Evolutionary conservation across 306 rosid species (phyloP), one percentile per base, ranked within the genome.

Genomic region (Malus sieversii): DNA sequence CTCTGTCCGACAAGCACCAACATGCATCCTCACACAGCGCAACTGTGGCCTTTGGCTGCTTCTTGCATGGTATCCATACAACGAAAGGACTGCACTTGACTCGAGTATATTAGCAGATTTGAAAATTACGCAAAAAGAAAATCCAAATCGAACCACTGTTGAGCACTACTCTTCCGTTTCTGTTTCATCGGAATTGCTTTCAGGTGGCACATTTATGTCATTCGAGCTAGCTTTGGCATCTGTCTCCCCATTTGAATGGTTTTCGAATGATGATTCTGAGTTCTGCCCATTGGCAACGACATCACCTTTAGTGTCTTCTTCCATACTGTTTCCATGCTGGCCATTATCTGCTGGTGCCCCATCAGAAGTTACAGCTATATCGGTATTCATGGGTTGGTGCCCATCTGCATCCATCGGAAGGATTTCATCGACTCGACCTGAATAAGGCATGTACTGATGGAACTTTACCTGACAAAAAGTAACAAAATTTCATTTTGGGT

Each of bases 131-230:
- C 33, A 19, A 68, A 6, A 33, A 68, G 38, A 42, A 38, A 25
- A 29, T 2, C 46, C 18, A 2, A 6, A 3, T 23, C 14, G 2
- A 6, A 46, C 20, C 35, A 29, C 70, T 16, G 18, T 11, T 20
- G 0, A 62, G 62, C 62, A 25, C 67, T 58, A 79, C 58, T 78
- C 86, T 35, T 78, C 83, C 80, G 70, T 55, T 63, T 55, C 66
- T 9, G 62, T 66, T 68, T 72, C 59, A 13, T 62, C 73, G 9
- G 58, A 62, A 62, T 64, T 73, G 69, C 74, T 72, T 76, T 76
- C 79, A 2, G 66, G 79, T 5, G 62, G 78, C 64, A 53, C 74
- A 35, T 35, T 35, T 35, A 35, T 35, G 40, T 35, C 40, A 35
- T 35, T 35, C 40, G 8, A 35, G 65, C 55, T 38, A 44, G 15